phyloP scores from a whole-genome alignment of 768 basidiomycete genomes.

The Paxillus involutus region DNA sequence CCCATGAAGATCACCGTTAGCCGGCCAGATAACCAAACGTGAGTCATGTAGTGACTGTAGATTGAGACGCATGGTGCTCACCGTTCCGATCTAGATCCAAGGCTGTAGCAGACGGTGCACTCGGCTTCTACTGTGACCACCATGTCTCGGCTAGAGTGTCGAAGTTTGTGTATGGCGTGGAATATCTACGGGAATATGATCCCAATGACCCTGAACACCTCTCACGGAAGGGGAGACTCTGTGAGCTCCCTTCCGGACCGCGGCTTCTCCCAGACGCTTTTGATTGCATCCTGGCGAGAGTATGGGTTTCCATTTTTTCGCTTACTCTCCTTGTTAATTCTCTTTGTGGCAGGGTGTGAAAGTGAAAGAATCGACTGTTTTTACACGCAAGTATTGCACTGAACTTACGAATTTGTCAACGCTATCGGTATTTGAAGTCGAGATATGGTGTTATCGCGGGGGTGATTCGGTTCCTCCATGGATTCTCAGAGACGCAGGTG shows the following conservation, averaged over 20 bases:
- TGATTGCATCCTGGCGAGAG: slow-evolving; percentile 74
- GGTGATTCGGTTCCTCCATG: slow-evolving; percentile 69
- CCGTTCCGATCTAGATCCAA: slow-evolving; percentile 57
- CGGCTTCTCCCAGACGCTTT: slow-evolving; percentile 80
- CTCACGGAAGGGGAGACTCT: slow-evolving; percentile 60
- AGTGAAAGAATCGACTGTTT: slow-evolving; percentile 81
- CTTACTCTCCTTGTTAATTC: slow-evolving; percentile 7
- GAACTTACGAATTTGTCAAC: slow-evolving; percentile 76
- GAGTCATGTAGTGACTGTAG: slow-evolving; percentile 19
- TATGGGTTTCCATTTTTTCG: slow-evolving; percentile 32
- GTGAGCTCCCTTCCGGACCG: slow-evolving; percentile 76
- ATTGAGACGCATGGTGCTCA: slow-evolving; percentile 5
- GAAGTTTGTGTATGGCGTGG: slow-evolving; percentile 81
- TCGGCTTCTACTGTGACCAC: slow-evolving; percentile 84
- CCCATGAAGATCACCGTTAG: slow-evolving; percentile 60
- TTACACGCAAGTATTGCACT: slow-evolving; percentile 80
- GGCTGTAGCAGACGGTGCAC: slow-evolving; percentile 81
- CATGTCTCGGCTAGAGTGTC: slow-evolving; percentile 81
- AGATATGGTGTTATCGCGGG: slow-evolving; percentile 84
- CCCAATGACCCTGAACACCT: slow-evolving; percentile 65
- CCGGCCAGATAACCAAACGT: slow-evolving; percentile 81
- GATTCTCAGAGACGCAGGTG: slow-evolving; percentile 60
- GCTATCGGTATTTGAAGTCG: slow-evolving; percentile 79
- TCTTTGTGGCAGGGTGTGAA: slow-evolving; percentile 51
- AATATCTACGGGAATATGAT: slow-evolving; percentile 71